Evolutionary conservation across 306 rosid species (phyloP), one percentile per base, ranked within the genome.

Genomic region (Gynostemma pentaphyllum): DNA sequence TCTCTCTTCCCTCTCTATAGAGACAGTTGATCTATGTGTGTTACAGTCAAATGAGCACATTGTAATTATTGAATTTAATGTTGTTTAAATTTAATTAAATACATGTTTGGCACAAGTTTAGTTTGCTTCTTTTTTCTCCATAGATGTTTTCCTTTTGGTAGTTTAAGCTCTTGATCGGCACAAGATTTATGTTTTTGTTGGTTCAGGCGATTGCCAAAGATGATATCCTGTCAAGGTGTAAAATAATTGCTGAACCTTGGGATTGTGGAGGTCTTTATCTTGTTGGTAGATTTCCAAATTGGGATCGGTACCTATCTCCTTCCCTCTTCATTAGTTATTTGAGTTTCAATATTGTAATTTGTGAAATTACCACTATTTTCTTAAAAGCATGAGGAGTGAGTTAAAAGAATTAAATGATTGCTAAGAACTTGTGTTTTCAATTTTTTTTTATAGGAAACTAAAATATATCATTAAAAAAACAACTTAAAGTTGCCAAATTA

Each of bases 191-290:
- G 15, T 62, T 41, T 40, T 75, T 53, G 32, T 70, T 68, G 75
- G 65, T 68, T 26, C 82, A 92, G 99, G 95, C 85, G 64, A 88
- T 92, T 76, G 85, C 96, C 32, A 92, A 86, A 82, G 99, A 92
- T 81, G 71, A 69, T 55, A 79, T 81, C 51, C 77, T 92, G 64
- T 86, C 99, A 9, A 86, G 94, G 73, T 92, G 96, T 76, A 92
- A 92, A 75, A 73, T 92, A 70, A 84, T 92, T 76, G 77, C 99
- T n/a, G 99, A 92, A 81, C 99, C 99, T 67, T 92, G 99, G 99
- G 99, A 92, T 73, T 92, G 99, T 69, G 95, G 90, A 65, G 94
- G 90, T 72, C 99, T 88, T 62, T 86, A 92, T 84, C 96, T 88
- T 70, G 96, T 92, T 79, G 96, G 96, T 72, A 69, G 81, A 41